Percentiles rank a stretch among this genome's conserved stretches.
Conservation (phyloP, 768 basidiomycete species). For the Lentinula detonsa region DNA sequence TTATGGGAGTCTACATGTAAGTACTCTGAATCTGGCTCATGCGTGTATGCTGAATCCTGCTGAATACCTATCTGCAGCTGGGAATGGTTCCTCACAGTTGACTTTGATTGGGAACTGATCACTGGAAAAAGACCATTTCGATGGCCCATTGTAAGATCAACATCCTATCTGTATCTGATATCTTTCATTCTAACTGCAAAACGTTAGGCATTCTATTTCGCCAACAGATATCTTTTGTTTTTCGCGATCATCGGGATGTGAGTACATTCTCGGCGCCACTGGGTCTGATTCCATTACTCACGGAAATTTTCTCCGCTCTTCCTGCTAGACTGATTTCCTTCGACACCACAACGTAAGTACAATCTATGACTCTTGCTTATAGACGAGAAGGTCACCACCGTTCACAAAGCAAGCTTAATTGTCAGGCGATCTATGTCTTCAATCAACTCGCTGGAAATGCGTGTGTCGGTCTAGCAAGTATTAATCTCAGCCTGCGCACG, state of each 20-base stretch:
- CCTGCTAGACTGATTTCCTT: conserved; percentile 44
- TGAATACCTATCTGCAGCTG: conserved; percentile 34
- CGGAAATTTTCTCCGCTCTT: conserved; percentile 1
- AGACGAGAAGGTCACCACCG: not conserved
- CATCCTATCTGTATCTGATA: not conserved
- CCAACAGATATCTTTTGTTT: conserved; percentile 59
- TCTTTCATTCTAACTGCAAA: not conserved
- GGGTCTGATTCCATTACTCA: conserved; percentile 4
- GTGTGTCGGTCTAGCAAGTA: conserved; percentile 62
- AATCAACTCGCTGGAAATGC: conserved; percentile 61
- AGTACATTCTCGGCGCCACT: conserved; percentile 19
- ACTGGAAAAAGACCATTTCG: conserved; percentile 49
- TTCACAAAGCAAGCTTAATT: conserved; percentile 41
- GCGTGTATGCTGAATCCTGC: not conserved
- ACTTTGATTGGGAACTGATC: conserved; percentile 62
- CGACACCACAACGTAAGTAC: conserved; percentile 45
- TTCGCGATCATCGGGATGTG: conserved; percentile 68
- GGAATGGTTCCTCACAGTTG: conserved; percentile 59
- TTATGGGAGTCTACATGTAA: conserved; percentile 57
- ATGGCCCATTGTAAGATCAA: conserved; percentile 56
- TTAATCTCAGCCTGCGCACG: conserved; percentile 68
- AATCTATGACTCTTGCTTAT: not conserved
- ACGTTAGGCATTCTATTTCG: conserved; percentile 58
- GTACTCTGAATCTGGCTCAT: conserved; percentile 13
- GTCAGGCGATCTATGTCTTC: conserved; percentile 65